phyloP scores from a whole-genome alignment of 306 rosid species.

The Gynostemma pentaphyllum region DNA sequence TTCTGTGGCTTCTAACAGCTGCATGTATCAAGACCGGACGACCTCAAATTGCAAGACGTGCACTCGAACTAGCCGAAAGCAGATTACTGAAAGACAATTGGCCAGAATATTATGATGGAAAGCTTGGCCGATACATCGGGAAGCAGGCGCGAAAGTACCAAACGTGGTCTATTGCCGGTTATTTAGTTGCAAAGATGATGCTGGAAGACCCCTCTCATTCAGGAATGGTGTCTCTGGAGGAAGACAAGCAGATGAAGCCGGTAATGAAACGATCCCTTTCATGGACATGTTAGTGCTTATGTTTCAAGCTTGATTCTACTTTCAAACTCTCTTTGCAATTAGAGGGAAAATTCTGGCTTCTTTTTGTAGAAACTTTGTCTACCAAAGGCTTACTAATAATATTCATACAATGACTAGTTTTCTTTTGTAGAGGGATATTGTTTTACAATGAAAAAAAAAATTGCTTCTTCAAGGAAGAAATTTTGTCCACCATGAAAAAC shows the following conservation, averaged over 20 bases:
- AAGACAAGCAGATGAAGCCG: conserved; percentile 50
- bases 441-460: not conserved
- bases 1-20: conserved; percentile 65
- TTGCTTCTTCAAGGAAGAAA: too few relatives aligned
- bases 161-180: conserved; percentile 72
- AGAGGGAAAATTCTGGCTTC: not conserved
- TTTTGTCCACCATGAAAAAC: too few relatives aligned
- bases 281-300: conserved; percentile 30
- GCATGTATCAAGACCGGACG: conserved; percentile 68
- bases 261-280: conserved; percentile 56
- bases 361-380: not conserved
- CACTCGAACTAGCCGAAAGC: conserved; percentile 55
- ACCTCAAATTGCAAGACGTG: conserved; percentile 67
- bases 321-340: not conserved
- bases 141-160: conserved; percentile 69
- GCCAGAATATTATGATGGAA: conserved; percentile 82
- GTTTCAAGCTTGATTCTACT: not conserved
- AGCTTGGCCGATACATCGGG: conserved; percentile 49
- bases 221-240: conserved; percentile 55
- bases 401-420: not conserved
- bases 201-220: conserved; percentile 64
- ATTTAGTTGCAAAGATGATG: conserved; percentile 69
- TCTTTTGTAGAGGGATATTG: not conserved
- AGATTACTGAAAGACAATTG: conserved; percentile 51
- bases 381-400: not conserved